Evolutionary conservation across 2,329 filamentous ascomycete species (phyloP), one percentile per base, ranked within the genome.

Genomic region (Geosmithia putterillii): DNA sequence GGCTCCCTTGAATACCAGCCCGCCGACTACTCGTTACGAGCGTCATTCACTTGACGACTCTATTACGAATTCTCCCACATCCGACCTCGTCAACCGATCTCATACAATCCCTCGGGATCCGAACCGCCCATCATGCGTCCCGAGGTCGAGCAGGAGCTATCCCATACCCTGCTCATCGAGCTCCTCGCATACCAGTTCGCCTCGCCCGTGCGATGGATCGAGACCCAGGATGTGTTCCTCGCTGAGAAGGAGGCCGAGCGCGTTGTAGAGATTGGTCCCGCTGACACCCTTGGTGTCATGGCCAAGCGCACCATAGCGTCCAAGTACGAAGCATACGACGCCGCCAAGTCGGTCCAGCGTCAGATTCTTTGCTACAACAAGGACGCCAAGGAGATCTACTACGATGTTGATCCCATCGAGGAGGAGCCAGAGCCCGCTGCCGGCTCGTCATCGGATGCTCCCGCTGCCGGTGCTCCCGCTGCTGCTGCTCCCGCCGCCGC

Each of bases 331-430:
- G 89, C 90, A 50, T 95, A 95, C 67, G 92, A 98, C 67, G 92
- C 92, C 45, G 92, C 92, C 48, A 90, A 90, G 58, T 95, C 90
- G 7, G 83, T 96, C 38, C 89, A 95, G 68, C 81, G 92, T 62
- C 90, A 96, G 65, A 95, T 98, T 61, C 78, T 98, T 45, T 96
- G 92, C 73, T 98, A 96, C 73, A 96, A 95, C 74, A 98, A 98
- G 66, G 92, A 98, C 59, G 85, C 88, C 45, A 96, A 95, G 64
- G 92, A 98, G 65, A 98, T 98, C 51, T 98, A 98, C 73, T 98
- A 98, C 66, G 90, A 95, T 60, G 89, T 94, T 38, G 92, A 98
- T 58, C 92, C 92, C 0, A 72, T 94, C 23, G 87, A 94, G 57
- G 92, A 98, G 45, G 92, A 96, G 64, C 76, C 83, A 40, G 83